Percentiles rank a stretch among this genome's conserved stretches.
Evolutionary conservation across 2,329 filamentous ascomycete species (phyloP).

Genomic region (Beauveria varroae): DNA sequence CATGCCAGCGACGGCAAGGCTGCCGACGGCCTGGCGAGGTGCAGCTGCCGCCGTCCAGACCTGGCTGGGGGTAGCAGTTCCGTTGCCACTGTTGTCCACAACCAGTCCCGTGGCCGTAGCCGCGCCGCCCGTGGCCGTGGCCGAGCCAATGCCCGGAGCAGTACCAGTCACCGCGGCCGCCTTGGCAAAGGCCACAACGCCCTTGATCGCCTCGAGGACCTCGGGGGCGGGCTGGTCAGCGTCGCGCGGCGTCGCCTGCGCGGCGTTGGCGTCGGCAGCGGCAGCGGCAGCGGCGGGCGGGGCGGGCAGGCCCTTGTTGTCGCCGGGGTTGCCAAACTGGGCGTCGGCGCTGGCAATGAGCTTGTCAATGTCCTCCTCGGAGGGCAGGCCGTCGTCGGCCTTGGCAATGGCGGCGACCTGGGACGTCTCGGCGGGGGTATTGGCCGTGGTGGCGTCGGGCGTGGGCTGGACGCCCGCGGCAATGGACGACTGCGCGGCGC

Average conservation of each 20-base stretch:
- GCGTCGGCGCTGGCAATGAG: not conserved
- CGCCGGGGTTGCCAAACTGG: not conserved
- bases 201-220: no score
- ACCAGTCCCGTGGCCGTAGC: not conserved
- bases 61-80: not conserved
- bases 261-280: not conserved
- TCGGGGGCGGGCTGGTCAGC: no score
- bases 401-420: not conserved
- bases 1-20: constrained; percentile 30
- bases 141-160: no score
- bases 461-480: constrained; percentile 29
- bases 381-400: constrained; percentile 4
- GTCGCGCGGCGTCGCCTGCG: not conserved
- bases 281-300: not conserved
- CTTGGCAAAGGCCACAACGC: no score
- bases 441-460: constrained; percentile 27
- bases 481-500: constrained; percentile 16
- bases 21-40: constrained; percentile 23
- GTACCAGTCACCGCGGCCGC: no score
- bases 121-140: no score
- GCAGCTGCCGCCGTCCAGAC: constrained; percentile 15
- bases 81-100: not conserved
- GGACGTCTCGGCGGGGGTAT: not conserved
- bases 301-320: not conserved
- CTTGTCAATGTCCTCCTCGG: constrained; percentile 3